A percentile compares a stretch with the other conserved stretches of the same genome.
Conservation (phyloP, 768 basidiomycete species). For the Auriculariales sp. region DNA sequence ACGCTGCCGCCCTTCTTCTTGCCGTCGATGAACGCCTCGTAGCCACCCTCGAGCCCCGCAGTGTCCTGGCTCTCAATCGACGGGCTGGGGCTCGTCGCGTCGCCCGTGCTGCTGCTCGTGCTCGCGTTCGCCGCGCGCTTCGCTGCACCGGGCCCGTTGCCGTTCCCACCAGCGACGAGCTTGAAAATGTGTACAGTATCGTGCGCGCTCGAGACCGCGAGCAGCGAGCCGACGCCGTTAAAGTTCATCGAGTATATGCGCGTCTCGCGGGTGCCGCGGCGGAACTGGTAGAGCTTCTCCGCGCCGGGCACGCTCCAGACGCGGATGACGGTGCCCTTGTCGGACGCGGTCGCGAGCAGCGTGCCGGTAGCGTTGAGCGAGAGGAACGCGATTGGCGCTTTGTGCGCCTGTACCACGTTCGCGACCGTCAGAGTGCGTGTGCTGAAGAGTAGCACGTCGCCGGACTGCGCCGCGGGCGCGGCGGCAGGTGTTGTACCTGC, state of each 20-base stretch:
- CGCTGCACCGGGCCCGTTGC: slow-evolving; percentile 4
- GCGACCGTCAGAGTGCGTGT: slow-evolving; percentile 82
- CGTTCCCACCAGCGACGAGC: slow-evolving; percentile 26
- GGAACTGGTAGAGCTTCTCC: slow-evolving; percentile 90
- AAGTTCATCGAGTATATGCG: slow-evolving; percentile 77
- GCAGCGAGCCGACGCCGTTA: slow-evolving; percentile 66
- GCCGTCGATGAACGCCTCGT: slow-evolving; percentile 70
- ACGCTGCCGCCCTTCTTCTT: slow-evolving; percentile 46
- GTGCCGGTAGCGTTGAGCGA: slow-evolving; percentile 78
- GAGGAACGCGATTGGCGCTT: slow-evolving; percentile 78
- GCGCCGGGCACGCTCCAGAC: slow-evolving; percentile 86
- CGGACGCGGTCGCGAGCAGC: slow-evolving; percentile 82
- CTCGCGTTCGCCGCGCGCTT: slow-evolving; percentile 5
- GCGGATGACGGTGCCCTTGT: slow-evolving; percentile 93
- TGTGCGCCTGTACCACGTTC: slow-evolving; percentile 96
- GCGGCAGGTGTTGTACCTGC: slow-evolving; percentile 21
- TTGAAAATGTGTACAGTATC: slow-evolving; percentile 97
- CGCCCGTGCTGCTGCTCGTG: background rate
- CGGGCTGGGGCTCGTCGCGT: slow-evolving; percentile 43
- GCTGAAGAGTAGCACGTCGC: slow-evolving; percentile 90
- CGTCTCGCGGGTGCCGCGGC: slow-evolving; percentile 77
- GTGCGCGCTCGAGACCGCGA: slow-evolving; percentile 83
- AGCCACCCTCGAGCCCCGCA: slow-evolving; percentile 58
- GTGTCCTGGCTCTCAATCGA: slow-evolving; percentile 49
- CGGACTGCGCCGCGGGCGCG: slow-evolving; percentile 32